Evolutionary conservation across 2,329 filamentous ascomycete species (phyloP), one percentile per base, ranked within the genome.

Genomic region (Pezizomycotina sp.): DNA sequence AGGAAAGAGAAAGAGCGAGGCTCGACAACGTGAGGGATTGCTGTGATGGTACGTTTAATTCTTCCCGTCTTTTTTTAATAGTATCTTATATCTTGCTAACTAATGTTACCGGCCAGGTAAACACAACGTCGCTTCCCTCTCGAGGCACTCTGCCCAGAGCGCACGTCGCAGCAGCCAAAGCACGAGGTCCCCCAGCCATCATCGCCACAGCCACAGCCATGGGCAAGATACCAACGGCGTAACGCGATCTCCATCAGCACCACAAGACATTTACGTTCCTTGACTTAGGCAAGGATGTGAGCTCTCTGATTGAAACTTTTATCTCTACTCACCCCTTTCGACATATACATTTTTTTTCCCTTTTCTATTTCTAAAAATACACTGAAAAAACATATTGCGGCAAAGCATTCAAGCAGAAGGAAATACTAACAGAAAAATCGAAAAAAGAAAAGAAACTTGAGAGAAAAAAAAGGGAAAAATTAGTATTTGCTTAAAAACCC

Each of bases 21-120:
- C 65, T 95, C 51, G 86, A 95, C 64, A 93, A 98, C 56, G 89
- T 98, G 47, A 69, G 89, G 54, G 84, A 86, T 42, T 98, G 89
- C 62, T 98, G 89, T 59, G 89, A 95, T 68, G 89, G 84, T 86
- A 67, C 69, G 76, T 62, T 38, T 28, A 14, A 8, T 26, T 26
- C 20, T 30, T 29, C 25, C n/a, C 16, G 6, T 7, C 28, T 29
- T 19, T 20, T 29, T 19, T 13, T 18, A n/a, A 14, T 8, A 42
- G 5, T 34, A 8, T 14, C 12, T 38, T 31, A 34, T 42, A 34
- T 23, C 30, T 27, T 33, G 19, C n/a, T 21, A 41, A 31, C 36
- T 33, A 50, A 43, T 27, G 22, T 5, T 9, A 36, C 26, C n/a
- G 18, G 33, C 23, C 38, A 78, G 74, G 76, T 48, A 80, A 78